These are phyloP conservation scores for Stenogyne calaminthoides DNA, from an alignment of 305 asterid species.

Conservation along the genomic window DNA sequence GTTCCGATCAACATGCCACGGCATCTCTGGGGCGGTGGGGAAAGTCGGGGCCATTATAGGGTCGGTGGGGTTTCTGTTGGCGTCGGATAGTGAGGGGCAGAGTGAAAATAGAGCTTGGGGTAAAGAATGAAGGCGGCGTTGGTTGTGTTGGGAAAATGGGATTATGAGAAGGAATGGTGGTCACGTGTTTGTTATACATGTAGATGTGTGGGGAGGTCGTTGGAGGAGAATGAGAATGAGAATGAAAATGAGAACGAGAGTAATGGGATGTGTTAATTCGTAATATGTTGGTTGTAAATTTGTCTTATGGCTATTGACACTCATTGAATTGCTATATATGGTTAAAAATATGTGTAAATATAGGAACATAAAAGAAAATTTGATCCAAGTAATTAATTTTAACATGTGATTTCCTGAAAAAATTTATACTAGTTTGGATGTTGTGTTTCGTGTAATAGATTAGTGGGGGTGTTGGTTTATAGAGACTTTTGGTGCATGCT, in stretches of 20 bases:
- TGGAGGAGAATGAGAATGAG: slow-evolving; percentile 55
- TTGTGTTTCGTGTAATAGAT: no score
- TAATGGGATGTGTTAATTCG: slow-evolving; percentile 1
- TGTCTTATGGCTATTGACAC: no score
- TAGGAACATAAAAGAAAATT: no score
- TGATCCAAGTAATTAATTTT: no score
- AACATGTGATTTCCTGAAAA: no score
- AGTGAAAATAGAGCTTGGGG: slow-evolving; percentile 9
- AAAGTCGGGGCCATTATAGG: slow-evolving; percentile 54
- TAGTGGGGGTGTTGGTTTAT: no score
- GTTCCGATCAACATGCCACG: slow-evolving; percentile 58
- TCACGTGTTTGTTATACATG: slow-evolving; percentile 41
- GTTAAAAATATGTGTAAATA: no score
- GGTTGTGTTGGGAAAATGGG: slow-evolving; percentile 46
- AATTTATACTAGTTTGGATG: no score
- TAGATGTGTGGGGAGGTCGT: slow-evolving; percentile 55
- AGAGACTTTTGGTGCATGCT: no score
- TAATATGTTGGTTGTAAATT: neutral
- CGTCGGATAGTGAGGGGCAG: slow-evolving; percentile 23
- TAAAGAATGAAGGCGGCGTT: slow-evolving; percentile 42
- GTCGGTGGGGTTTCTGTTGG: slow-evolving; percentile 50
- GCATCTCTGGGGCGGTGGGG: slow-evolving; percentile 51
- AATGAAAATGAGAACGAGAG: slow-evolving; percentile 26
- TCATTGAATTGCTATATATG: no score
- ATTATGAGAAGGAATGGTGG: slow-evolving; percentile 39